These are phyloP conservation scores for Corinectria fuckeliana DNA, from an alignment of 2,329 filamentous ascomycete species.

Conservation along the genomic window DNA sequence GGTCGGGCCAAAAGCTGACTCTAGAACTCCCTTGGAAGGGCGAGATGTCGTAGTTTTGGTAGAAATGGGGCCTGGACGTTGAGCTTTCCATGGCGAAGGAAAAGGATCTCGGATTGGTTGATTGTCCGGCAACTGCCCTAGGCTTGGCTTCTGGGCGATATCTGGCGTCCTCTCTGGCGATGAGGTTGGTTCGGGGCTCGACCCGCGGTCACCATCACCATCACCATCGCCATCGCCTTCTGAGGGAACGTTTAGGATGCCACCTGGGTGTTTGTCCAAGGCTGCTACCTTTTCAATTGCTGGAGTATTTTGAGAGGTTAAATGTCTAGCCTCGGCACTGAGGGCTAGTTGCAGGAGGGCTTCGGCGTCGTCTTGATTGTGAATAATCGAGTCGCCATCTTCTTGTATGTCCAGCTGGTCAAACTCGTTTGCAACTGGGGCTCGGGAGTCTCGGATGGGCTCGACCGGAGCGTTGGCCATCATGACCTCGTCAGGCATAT, in stretches of 20 bases:
- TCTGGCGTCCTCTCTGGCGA: conserved; percentile 24
- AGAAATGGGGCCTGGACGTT: conserved; percentile 27
- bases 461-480: conserved; percentile 10
- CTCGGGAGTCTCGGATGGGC: conserved; percentile 6
- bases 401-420: conserved; percentile 24
- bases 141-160: conserved; percentile 7
- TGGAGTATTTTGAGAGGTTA: conserved; percentile 61
- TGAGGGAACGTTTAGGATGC: conserved; percentile 36
- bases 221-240: conserved; percentile 28
- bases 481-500: conserved; percentile 11
- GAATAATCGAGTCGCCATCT: conserved; percentile 34
- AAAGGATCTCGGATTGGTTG: conserved; percentile 18
- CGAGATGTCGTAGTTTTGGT: conserved; percentile 29
- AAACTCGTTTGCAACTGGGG: conserved; percentile 10
- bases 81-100: conserved; percentile 42
- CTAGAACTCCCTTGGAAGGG: conserved; percentile 45
- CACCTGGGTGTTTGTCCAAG: conserved; percentile 50
- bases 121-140: conserved; percentile 10
- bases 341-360: conserved; percentile 66
- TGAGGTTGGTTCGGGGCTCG: conserved; percentile 31
- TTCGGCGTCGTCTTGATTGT: conserved; percentile 62
- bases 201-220: conserved; percentile 32
- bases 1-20: conserved; percentile 54
- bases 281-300: conserved; percentile 64
- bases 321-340: conserved; percentile 61